A percentile compares a stretch with the other conserved stretches of the same genome.
Conservation (phyloP, 805 yeast species). For the Yamadazyma endophytica region DNA sequence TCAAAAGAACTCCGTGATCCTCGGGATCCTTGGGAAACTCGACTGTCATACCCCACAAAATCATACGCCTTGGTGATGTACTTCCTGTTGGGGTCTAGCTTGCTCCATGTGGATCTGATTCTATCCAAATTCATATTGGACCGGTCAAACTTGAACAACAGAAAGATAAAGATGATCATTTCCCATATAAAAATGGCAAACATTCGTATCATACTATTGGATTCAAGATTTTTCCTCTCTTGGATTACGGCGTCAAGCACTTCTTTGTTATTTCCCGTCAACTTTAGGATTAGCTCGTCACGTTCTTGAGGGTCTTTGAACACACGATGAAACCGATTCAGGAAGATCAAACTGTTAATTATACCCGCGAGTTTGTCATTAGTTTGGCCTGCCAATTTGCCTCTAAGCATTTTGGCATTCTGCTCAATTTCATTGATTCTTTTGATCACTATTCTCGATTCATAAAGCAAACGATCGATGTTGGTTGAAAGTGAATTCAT, state of each 20-base stretch:
- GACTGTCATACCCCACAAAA: conserved; percentile 22
- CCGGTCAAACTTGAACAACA: conserved; percentile 34
- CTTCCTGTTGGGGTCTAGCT: conserved; percentile 37
- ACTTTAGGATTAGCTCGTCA: conserved; percentile 18
- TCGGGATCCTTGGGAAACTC: too few relatives aligned
- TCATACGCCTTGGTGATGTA: conserved; percentile 33
- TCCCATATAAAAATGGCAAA: conserved; percentile 31
- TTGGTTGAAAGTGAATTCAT: conserved; percentile 27
- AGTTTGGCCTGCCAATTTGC: conserved; percentile 25
- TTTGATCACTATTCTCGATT: conserved; percentile 36
- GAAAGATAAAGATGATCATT: conserved; percentile 26
- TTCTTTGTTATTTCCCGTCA: conserved; percentile 22
- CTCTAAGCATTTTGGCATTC: conserved; percentile 22
- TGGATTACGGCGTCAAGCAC: conserved; percentile 1
- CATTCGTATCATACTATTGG: conserved; percentile 15
- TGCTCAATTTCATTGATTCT: conserved; percentile 39
- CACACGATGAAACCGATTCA: conserved; percentile 28
- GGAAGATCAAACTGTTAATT: conserved; percentile 22
- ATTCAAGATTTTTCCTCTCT: conserved; percentile 3
- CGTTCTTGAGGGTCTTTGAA: conserved; percentile 26
- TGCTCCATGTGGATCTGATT: conserved; percentile 33
- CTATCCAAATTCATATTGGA: conserved; percentile 41
- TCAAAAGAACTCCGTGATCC: neutral
- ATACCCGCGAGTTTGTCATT: conserved; percentile 19
- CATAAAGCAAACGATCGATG: conserved; percentile 36